Base-by-base conservation (phyloP, 2,329 filamentous ascomycete genomes). In the Epichloe brachyelytri region DNA sequence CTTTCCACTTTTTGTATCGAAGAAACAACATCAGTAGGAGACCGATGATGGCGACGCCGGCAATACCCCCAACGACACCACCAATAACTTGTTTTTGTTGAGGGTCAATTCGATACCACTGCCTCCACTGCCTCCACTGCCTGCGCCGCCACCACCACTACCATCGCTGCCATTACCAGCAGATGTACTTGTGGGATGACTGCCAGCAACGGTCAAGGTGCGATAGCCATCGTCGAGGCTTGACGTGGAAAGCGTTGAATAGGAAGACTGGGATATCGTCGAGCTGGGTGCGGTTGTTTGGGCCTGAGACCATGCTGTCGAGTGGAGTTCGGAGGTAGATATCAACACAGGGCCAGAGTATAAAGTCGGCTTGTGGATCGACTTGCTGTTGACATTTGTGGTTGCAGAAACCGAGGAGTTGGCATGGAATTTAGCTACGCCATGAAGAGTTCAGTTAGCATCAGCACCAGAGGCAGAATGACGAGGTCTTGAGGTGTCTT, bases 31-130 rank as follows among this genome's bases (percentile, higher is more conserved):
- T 63, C 5, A 79, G 62, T 19, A 82, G 61, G 4, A 82, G 61
- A 4, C 78, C 63, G 46, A 84, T 61, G 44, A 83, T 67, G 12
- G 78, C 79, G 2, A 78, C 63, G 17, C 79, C 80, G 15, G 80
- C 79, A 34, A 84, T 62, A 40, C 76, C 71, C 20, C 78, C 78
- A 17, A 81, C 68, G 1, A 82, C 76, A 34, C 78, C 73, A 0
- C 78, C 78, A 7, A 79, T 76, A 30, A 82, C 61, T 51, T 65
- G 64, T 53, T 67, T 67, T 49, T 68, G 61, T 47, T 65, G 61
- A 1, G 60, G 2, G 66, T 60, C 19, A 69, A 56, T 5, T 56
- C 56, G 5, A 52, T 52, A 49, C 53, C 53, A 15, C 58, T 54
- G 5, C 59, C 57, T 6, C 26, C 43, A 7, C 39, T 26, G 7